These are phyloP conservation scores for Lepidopterella palustris DNA, from an alignment of 495 filamentous ascomycete species.

Conservation along the genomic window DNA sequence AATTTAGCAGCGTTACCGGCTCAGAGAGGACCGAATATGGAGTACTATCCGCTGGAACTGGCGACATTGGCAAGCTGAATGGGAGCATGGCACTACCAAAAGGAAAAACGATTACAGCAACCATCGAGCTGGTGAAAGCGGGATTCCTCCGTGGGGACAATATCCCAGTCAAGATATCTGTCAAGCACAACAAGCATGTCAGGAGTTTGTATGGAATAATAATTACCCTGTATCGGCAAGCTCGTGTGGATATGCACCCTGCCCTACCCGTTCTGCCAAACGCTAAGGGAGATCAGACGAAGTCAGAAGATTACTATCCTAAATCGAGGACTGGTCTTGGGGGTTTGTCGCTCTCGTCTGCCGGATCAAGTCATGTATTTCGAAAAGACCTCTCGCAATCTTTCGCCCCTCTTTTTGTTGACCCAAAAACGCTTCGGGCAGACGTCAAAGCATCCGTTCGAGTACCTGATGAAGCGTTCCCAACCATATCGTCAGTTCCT, in stretches of 20 bases:
- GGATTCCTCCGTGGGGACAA: constrained; percentile 84
- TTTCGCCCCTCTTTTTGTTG: constrained; percentile 76
- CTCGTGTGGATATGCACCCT: constrained; percentile 83
- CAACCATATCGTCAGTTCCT: constrained; percentile 82
- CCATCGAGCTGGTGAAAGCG: constrained; percentile 71
- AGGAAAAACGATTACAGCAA: constrained; percentile 73
- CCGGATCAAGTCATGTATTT: constrained; percentile 77
- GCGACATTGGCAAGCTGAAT: neutral
- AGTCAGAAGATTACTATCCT: constrained; percentile 80
- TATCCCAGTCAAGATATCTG: constrained; percentile 68
- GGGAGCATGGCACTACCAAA: constrained; percentile 8
- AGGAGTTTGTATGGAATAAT: constrained; percentile 89
- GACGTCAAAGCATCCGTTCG: constrained; percentile 73
- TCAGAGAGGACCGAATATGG: constrained; percentile 34
- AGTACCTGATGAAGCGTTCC: constrained; percentile 85
- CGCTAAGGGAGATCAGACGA: constrained; percentile 55
- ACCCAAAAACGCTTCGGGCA: constrained; percentile 69
- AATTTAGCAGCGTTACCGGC: constrained; percentile 47
- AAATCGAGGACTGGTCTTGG: constrained; percentile 65
- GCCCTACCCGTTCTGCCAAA: constrained; percentile 55
- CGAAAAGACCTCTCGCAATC: constrained; percentile 89
- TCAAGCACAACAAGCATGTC: constrained; percentile 80
- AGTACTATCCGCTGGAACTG: constrained; percentile 35
- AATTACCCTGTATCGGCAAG: constrained; percentile 84
- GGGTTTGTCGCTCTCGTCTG: constrained; percentile 72